Percentiles rank a stretch among this genome's conserved stretches.
Evolutionary conservation across 2,329 filamentous ascomycete species (phyloP).

Genomic region (Grosmannia huntii): DNA sequence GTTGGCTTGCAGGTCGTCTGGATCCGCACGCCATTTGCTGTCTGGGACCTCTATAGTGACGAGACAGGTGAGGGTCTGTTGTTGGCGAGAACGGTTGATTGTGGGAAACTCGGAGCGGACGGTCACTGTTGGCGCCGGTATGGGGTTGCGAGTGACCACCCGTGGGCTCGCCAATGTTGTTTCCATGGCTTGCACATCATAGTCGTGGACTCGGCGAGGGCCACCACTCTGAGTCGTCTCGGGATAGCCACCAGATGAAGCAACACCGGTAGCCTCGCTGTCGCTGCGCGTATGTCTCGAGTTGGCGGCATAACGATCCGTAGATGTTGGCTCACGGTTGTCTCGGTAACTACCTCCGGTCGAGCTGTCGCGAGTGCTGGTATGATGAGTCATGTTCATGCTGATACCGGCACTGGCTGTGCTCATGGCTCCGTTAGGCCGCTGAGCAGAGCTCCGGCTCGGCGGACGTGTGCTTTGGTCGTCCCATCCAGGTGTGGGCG

Average conservation of each 20-base stretch:
- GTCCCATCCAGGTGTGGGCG: slow-evolving; percentile 53
- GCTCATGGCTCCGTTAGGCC: slow-evolving; percentile 13
- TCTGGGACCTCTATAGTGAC: slow-evolving; percentile 90
- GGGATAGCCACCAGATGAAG: slow-evolving; percentile 68
- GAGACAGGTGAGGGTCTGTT: slow-evolving; percentile 88
- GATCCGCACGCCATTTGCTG: slow-evolving; percentile 77
- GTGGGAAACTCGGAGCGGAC: slow-evolving; percentile 96
- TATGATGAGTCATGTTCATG: slow-evolving; percentile 19
- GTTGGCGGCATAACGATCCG: slow-evolving; percentile 29
- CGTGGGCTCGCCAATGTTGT: slow-evolving; percentile 66
- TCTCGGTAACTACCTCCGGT: slow-evolving; percentile 26
- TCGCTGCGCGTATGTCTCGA: slow-evolving; percentile 60
- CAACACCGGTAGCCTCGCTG: slow-evolving; percentile 60
- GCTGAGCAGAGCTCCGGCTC: slow-evolving; percentile 32
- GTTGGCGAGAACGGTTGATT: slow-evolving; percentile 78
- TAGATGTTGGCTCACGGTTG: slow-evolving; percentile 21
- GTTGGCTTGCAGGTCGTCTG: slow-evolving; percentile 58
- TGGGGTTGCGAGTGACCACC: slow-evolving; percentile 64
- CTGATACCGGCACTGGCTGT: slow-evolving; percentile 23
- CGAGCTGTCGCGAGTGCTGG: slow-evolving; percentile 23
- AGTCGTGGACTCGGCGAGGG: slow-evolving; percentile 68
- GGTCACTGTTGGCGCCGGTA: slow-evolving; percentile 81
- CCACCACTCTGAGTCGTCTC: slow-evolving; percentile 60
- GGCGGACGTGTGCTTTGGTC: slow-evolving; percentile 41
- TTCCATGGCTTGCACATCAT: slow-evolving; percentile 94